phyloP scores from a whole-genome alignment of 805 yeast genomes.

The Lipomyces orientalis region DNA sequence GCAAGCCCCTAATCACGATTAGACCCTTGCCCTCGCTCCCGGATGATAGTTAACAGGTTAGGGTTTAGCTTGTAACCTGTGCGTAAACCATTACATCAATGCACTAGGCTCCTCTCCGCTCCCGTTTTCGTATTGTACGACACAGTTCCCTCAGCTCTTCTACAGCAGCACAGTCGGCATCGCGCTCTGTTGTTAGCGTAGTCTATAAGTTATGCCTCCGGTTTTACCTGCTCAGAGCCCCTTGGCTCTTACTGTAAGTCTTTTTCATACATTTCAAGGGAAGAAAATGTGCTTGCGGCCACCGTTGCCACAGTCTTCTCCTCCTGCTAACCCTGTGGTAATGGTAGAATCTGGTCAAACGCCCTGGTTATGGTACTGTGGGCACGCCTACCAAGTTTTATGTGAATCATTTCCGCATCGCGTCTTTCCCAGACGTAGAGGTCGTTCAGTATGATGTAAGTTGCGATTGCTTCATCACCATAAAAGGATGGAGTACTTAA shows the following conservation, averaged over 20 bases:
- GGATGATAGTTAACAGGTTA: too few species aligned
- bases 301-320: too few species aligned
- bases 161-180: not conserved
- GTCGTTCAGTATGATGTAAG: conserved; percentile 30
- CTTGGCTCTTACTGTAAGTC: conserved; percentile 17
- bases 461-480: not conserved
- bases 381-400: conserved; percentile 17
- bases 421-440: conserved; percentile 18
- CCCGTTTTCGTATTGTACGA: not conserved
- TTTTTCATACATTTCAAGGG: not conserved
- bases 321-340: not conserved
- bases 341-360: conserved; percentile 16
- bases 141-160: not conserved
- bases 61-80: too few species aligned
- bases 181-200: not conserved
- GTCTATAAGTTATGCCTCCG: not conserved
- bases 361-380: conserved; percentile 22
- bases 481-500: not conserved
- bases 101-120: too few species aligned
- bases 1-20: too few species aligned
- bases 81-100: too few species aligned
- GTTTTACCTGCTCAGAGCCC: conserved; percentile 15
- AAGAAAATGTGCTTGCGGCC: not conserved
- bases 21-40: too few species aligned
- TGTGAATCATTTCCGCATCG: conserved; percentile 22